Conservation (phyloP, 108 stramenopile genomes). For the Pseudonitzschia delicatissima region DNA sequence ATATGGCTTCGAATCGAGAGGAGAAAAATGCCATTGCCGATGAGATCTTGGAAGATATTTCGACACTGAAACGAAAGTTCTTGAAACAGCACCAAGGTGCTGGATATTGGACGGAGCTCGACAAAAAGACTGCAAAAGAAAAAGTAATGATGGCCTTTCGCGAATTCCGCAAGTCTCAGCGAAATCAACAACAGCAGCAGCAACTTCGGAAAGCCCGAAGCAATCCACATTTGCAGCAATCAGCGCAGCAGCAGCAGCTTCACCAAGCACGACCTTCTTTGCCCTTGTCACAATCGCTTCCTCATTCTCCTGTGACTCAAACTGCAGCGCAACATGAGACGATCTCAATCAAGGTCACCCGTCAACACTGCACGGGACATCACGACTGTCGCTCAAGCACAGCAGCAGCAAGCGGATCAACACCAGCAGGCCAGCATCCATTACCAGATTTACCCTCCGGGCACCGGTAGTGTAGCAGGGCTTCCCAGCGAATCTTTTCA, state of each 20-base stretch:
- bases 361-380: too few relatives aligned
- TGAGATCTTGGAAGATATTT: conserved; percentile 7
- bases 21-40: conserved; percentile 9
- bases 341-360: too few relatives aligned
- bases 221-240: background rate
- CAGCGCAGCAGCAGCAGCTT: background rate
- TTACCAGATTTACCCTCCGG: background rate
- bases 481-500: background rate
- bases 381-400: too few relatives aligned
- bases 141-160: conserved; percentile 17
- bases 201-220: background rate
- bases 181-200: conserved; percentile 1
- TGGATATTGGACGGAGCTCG: conserved; percentile 13
- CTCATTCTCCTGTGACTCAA: too few relatives aligned
- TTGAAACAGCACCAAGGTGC: conserved; percentile 9
- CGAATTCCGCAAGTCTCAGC: conserved; percentile 11
- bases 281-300: background rate
- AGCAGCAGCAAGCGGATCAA: too few relatives aligned
- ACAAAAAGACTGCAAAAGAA: conserved; percentile 6
- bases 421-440: background rate
- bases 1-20: conserved; percentile 3
- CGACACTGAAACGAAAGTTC: background rate
- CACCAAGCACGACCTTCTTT: background rate
- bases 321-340: too few relatives aligned
- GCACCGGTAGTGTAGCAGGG: background rate